phyloP scores from a whole-genome alignment of 305 asterid genomes.

The Fraxinus baroniana region DNA sequence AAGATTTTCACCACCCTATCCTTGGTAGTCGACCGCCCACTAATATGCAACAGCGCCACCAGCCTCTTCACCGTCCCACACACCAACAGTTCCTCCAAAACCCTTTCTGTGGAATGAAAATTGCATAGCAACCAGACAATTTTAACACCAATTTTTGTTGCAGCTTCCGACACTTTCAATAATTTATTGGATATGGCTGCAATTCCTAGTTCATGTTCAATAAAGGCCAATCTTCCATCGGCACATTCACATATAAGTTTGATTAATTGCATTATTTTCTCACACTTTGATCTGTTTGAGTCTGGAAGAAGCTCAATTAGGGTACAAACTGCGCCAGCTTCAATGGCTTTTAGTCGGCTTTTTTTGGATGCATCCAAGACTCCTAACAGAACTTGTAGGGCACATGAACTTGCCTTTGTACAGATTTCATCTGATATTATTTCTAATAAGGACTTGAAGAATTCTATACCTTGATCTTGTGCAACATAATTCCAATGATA shows the following conservation, averaged over 20 bases:
- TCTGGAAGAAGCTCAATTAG: conserved; percentile 76
- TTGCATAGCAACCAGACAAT: conserved; percentile 62
- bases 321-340: conserved; percentile 71
- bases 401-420: conserved; percentile 53
- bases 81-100: conserved; percentile 72
- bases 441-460: conserved; percentile 72
- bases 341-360: conserved; percentile 61
- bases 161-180: conserved; percentile 45
- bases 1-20: conserved; percentile 57
- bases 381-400: conserved; percentile 50
- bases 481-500: conserved; percentile 43
- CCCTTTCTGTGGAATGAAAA: conserved; percentile 62
- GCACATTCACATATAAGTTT: conserved; percentile 72
- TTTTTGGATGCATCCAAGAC: conserved; percentile 57
- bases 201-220: conserved; percentile 72
- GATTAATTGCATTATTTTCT: conserved; percentile 55
- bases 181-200: conserved; percentile 67
- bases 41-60: conserved; percentile 56
- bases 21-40: conserved; percentile 44
- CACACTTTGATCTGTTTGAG: conserved; percentile 54
- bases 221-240: conserved; percentile 68
- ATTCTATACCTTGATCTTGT: conserved; percentile 59
- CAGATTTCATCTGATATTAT: conserved; percentile 64
- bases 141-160: conserved; percentile 61
- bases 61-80: conserved; percentile 66